Percentiles rank a stretch among this genome's conserved stretches.
Conservation (phyloP, 352 stramenopile genomes). For the Globisporangium uncinulatum region DNA sequence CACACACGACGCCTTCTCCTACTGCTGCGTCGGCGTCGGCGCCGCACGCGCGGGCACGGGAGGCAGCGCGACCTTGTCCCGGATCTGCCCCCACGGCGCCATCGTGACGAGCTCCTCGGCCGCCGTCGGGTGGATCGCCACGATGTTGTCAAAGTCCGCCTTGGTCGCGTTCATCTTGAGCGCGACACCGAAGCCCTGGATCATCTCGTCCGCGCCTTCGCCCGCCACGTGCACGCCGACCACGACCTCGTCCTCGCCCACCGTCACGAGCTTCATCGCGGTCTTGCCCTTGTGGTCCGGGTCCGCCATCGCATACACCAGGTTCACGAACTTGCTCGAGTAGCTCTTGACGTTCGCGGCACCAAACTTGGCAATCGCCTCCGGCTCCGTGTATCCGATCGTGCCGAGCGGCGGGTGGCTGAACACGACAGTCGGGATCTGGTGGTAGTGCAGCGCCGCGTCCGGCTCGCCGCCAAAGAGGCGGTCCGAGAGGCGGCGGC, state of each 20-base stretch:
- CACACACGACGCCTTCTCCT: no score
- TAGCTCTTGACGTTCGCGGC: constrained; percentile 93
- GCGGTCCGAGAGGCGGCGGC: constrained; percentile 76
- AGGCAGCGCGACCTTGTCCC: constrained; percentile 59
- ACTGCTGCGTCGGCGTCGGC: constrained; percentile 15
- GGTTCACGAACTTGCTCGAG: constrained; percentile 91
- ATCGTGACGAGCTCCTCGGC: constrained; percentile 97
- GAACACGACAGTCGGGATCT: constrained; percentile 95
- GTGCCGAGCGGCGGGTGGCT: constrained; percentile 95
- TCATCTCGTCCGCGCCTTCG: constrained; percentile 95
- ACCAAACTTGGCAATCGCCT: constrained; percentile 87
- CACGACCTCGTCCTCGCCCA: constrained; percentile 87
- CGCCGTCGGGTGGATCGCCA: constrained; percentile 96
- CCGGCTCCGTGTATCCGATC: constrained; percentile 87
- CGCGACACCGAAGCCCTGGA: constrained; percentile 98
- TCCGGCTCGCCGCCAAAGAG: constrained; percentile 72
- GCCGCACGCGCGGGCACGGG: constrained; percentile 22
- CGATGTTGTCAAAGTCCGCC: constrained; percentile 93
- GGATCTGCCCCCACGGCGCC: constrained; percentile 77
- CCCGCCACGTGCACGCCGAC: constrained; percentile 97
- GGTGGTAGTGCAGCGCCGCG: constrained; percentile 80
- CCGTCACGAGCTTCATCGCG: constrained; percentile 93
- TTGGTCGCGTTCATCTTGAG: constrained; percentile 99
- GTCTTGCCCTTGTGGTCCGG: constrained; percentile 88
- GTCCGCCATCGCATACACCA: constrained; percentile 92